Evolutionary conservation across 179 eudicot genomes (phyloP).

Genomic region (Patellifolia procumbens): DNA sequence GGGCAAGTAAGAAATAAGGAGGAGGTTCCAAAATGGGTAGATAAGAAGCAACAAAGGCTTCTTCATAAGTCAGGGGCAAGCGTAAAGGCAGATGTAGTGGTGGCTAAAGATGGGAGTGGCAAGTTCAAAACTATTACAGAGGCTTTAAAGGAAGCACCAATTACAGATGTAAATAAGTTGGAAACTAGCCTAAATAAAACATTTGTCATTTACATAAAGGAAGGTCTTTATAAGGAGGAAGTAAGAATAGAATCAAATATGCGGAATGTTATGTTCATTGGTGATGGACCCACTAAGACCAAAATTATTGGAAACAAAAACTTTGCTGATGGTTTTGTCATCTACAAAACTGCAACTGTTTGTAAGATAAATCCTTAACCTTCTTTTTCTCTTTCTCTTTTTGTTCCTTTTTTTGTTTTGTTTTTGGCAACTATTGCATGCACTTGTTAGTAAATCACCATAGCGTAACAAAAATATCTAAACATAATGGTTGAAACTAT

Average conservation of each 20-base stretch:
- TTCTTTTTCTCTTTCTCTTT: background rate
- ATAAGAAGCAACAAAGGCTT: slow-evolving; percentile 23
- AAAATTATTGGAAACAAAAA: slow-evolving; percentile 31
- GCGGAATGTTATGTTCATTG: slow-evolving; percentile 38
- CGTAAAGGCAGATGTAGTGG: slow-evolving; percentile 43
- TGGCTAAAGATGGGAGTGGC: slow-evolving; percentile 65
- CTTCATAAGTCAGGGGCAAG: slow-evolving; percentile 16
- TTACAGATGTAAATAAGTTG: background rate
- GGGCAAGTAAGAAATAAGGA: background rate
- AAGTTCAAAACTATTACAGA: slow-evolving; percentile 44
- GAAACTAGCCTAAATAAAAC: background rate
- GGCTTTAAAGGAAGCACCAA: slow-evolving; percentile 37
- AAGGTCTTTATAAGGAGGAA: slow-evolving; percentile 46
- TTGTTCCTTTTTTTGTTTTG: background rate
- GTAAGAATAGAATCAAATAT: slow-evolving; percentile 27
- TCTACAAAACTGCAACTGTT: slow-evolving; percentile 38
- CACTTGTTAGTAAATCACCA: too few relatives aligned
- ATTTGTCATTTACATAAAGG: slow-evolving; percentile 36
- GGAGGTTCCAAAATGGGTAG: slow-evolving; percentile 31
- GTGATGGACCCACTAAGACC: slow-evolving; percentile 52
- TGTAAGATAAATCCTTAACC: slow-evolving; percentile 26
- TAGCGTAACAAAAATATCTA: too few relatives aligned
- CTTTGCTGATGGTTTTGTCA: slow-evolving; percentile 34
- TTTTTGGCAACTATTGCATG: too few relatives aligned
- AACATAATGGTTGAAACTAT: too few relatives aligned